Evolutionary conservation across 495 filamentous ascomycete species (phyloP), one percentile per base, ranked within the genome.

Genomic region (Melanomma pulvis-pyrius): DNA sequence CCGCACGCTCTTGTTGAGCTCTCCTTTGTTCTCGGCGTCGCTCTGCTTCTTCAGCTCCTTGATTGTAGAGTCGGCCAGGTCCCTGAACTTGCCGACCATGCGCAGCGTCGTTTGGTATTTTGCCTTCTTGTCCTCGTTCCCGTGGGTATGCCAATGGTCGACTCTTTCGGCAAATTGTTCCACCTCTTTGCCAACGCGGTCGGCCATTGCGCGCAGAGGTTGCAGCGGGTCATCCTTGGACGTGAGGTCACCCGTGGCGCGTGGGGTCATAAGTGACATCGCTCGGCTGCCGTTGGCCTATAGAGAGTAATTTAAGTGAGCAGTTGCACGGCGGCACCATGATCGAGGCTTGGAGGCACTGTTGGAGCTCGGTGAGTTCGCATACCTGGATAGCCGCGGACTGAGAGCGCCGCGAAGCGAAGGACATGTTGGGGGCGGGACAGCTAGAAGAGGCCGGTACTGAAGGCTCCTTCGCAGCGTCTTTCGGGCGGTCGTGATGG

Each of bases 141-240:
- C 47, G 25, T 62, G 60, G n/a, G 44, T 54, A 34, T 67, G 59
- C 70, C 87, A 85, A 46, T 79, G 79, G 70, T 88, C 87, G n/a
- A 90, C 76, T 65, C 80, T 80, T 62, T 86, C 81, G n/a, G 87
- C 87, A 65, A 89, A 90, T 22, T 79, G 80, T 69, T 89, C 84
- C 53, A 88, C 83, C 70, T 90, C 86, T 56, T 81, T 81, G 55
- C 83, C 84, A 41, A 87, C 82, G 6, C 84, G 82, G 62, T 87
- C 84, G 54, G 83, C 84, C 21, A 83, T 82, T n/a, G 77, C 77
- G 68, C 81, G 83, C 63, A 87, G 79, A 50, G 84, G 83, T 49
- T 82, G 81, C 34, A 87, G 73, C n/a, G 59, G 55, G 49, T 73
- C 67, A 21, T 72, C 59, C 24, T 48, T 60, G 15, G 52, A 6